Base-by-base conservation (phyloP, 139 green algal species). In the Chloropicon primus region DNA sequence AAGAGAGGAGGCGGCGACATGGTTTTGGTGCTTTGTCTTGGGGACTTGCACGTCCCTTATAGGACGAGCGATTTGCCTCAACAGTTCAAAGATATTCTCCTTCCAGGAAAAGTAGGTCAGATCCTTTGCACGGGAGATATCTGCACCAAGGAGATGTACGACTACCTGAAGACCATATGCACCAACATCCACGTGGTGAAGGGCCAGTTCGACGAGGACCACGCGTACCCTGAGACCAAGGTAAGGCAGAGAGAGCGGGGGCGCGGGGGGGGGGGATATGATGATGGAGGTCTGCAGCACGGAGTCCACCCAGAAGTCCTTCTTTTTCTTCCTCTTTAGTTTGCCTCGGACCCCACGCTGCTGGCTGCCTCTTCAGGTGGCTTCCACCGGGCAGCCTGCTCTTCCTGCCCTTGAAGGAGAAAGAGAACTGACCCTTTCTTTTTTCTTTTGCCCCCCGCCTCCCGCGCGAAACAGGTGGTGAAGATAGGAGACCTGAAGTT, bases 21-120 rank as follows among this genome's bases (percentile, higher is more conserved):
- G 93, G 92, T 98, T 26, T 87, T 98, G 0, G 91, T 97, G 0
- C 82, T 98, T 5, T 92, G 86, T 76, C 92, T 98, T 25, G 92
- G 93, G 1, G 94, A 98, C 76, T 73, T 97, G 41, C 91, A 98
- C 82, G 90, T 98, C 2, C 93, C 94, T 2, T 86, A 97, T 77
- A 78, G 94, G 24, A 84, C 87, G 0, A 76, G 83, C 0, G 94
- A 96, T 77, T 82, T 98, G 53, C 94, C 94, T 0, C 26, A 83
- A 0, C 91, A 97, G 76, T 97, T 98, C 84, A 96, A 93, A 24
- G 80, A 90, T 41, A 85, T 98, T 54, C 83, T 98, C 0, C 90
- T 96, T 10, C 94, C 94, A 0, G 94, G 94, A 1, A 97, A 97
- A 78, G 97, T 98, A 2, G 86, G 96, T 25, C 86, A 93, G 74